These are phyloP conservation scores for Pyrenophora graminea DNA, from an alignment of 2,329 filamentous ascomycete genomes.

Conservation along the genomic window DNA sequence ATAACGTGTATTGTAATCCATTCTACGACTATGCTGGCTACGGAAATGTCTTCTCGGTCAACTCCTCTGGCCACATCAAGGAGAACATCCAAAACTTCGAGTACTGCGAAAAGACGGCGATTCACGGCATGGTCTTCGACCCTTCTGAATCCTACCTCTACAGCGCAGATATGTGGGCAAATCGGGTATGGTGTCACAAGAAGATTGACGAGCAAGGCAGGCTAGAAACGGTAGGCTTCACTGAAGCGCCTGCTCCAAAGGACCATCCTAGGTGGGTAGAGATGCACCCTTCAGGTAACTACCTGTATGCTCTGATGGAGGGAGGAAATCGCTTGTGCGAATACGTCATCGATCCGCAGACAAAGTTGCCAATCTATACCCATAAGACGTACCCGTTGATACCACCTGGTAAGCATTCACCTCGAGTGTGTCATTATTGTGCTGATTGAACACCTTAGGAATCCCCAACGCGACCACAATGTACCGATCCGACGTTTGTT, in stretches of 20 bases:
- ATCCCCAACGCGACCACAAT: constrained; percentile 59
- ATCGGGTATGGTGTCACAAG: constrained; percentile 83
- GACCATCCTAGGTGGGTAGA: constrained; percentile 91
- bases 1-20: constrained; percentile 85
- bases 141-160: constrained; percentile 74
- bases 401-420: constrained; percentile 66
- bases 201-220: constrained; percentile 66
- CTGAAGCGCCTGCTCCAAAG: constrained; percentile 69
- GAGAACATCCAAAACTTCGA: constrained; percentile 73
- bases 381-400: constrained; percentile 77
- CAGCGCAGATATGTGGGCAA: constrained; percentile 75
- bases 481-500: constrained; percentile 86
- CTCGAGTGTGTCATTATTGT: not conserved
- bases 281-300: constrained; percentile 75
- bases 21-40: constrained; percentile 86
- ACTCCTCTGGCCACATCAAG: constrained; percentile 60
- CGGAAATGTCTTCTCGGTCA: constrained; percentile 75
- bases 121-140: constrained; percentile 84
- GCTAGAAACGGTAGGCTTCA: constrained; percentile 70
- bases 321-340: constrained; percentile 82
- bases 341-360: constrained; percentile 75
- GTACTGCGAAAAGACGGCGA: constrained; percentile 70
- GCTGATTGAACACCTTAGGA: constrained; percentile 21
- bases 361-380: constrained; percentile 78
- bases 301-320: constrained; percentile 87